phyloP scores from a whole-genome alignment of 495 filamentous ascomycete genomes.

The Thermochaetoides thermophila region DNA sequence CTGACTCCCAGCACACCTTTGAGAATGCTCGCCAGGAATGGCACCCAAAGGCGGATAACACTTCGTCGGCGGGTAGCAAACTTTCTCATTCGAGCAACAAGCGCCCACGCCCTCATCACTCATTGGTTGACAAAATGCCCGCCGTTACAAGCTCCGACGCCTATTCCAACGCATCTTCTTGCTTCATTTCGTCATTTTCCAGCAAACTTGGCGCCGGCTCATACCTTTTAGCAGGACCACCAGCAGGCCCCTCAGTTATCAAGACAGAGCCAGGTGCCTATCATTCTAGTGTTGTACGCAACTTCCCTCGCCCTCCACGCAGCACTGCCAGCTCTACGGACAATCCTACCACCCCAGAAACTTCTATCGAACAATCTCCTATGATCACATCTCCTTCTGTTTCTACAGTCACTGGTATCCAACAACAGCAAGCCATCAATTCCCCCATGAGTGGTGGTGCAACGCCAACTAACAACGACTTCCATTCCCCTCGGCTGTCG shows the following conservation, averaged over 20 bases:
- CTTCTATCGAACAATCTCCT: neutral
- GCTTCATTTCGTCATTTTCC: constrained; percentile 9
- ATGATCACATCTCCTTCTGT: constrained; percentile 2
- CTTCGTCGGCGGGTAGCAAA: no score
- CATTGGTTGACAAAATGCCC: constrained; percentile 6
- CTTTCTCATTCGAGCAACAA: constrained; percentile 4
- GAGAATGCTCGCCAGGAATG: constrained; percentile 21
- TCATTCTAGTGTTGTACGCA: constrained; percentile 21
- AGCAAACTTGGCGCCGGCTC: constrained; percentile 4
- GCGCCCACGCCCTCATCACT: constrained; percentile 9
- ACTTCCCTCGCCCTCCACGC: constrained; percentile 18
- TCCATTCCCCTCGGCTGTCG: constrained; percentile 6
- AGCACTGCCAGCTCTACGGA: constrained; percentile 19
- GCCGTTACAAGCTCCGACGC: constrained; percentile 6
- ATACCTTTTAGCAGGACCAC: constrained; percentile 8
- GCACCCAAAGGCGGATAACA: constrained; percentile 8
- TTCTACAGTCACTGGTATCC: neutral
- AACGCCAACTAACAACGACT: constrained; percentile 6
- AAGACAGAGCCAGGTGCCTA: constrained; percentile 27
- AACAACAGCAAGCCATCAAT: constrained; percentile 7
- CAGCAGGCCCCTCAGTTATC: constrained; percentile 12
- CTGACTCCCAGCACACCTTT: constrained; percentile 4
- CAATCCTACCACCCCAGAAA: constrained; percentile 21
- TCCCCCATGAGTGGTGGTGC: constrained; percentile 12
- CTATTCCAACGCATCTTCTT: constrained; percentile 13